A percentile compares a stretch with the other conserved stretches of the same genome.
phyloP scores from a whole-genome alignment of 805 yeast species.

The Hanseniaspora mollemarum region DNA sequence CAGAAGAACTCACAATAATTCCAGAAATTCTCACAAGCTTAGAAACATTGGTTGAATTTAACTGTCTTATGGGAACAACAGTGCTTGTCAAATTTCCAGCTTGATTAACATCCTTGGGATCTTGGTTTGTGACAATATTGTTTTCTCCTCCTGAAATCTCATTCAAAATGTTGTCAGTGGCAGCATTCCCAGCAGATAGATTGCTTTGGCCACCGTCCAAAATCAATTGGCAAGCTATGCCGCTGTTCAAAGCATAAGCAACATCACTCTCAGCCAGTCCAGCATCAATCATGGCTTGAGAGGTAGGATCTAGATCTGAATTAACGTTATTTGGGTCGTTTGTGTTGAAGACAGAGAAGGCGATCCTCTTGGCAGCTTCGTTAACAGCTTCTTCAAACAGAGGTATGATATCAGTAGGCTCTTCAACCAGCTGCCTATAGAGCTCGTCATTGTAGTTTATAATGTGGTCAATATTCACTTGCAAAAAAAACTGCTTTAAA shows the following conservation, averaged over 20 bases:
- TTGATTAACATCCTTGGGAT: conserved; percentile 61
- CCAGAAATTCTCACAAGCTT: conserved; percentile 87
- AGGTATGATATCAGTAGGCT: conserved; percentile 80
- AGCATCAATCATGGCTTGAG: conserved; percentile 37
- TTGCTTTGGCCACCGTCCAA: conserved; percentile 18
- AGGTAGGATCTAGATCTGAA: conserved; percentile 37
- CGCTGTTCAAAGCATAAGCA: conserved; percentile 33
- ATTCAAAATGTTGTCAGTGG: conserved; percentile 9
- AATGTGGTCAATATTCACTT: conserved; percentile 71
- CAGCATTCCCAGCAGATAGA: conserved; percentile 25
- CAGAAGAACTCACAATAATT: conserved; percentile 82
- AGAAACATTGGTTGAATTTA: conserved; percentile 79
- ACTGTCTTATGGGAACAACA: conserved; percentile 61
- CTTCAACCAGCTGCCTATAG: conserved; percentile 70
- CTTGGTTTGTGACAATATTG: conserved; percentile 20
- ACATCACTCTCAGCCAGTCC: conserved; percentile 17
- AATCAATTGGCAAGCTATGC: conserved; percentile 14
- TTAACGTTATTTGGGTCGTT: conserved; percentile 32
- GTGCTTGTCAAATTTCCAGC: conserved; percentile 49
- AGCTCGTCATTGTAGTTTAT: conserved; percentile 81
- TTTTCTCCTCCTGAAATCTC: conserved; percentile 14
- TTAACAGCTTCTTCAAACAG: conserved; percentile 73
- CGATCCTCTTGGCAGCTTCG: conserved; percentile 67
- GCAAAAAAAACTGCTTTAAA: conserved; percentile 58
- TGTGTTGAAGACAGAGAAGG: conserved; percentile 31